Evolutionary conservation across 306 rosid genomes (phyloP).

Genomic region (Cicer bijugum): DNA sequence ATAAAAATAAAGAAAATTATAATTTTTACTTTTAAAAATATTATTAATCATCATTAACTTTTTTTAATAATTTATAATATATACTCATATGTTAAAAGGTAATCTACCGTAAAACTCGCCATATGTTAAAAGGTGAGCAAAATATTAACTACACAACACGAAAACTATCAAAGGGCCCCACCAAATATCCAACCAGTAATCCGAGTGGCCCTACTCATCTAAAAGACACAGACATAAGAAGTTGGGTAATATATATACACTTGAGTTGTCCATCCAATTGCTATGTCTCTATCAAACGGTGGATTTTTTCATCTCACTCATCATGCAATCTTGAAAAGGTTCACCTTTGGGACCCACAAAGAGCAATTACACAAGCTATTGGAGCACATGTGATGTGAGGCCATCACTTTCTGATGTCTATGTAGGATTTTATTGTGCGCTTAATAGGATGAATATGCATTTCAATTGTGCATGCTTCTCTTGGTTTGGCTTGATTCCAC

Average conservation of each 20-base stretch:
- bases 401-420: constrained; percentile 36
- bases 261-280: constrained; percentile 36
- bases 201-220: constrained; percentile 45
- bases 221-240: constrained; percentile 21
- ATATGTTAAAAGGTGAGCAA: not conserved
- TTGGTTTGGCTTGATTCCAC: constrained; percentile 45
- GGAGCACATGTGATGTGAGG: constrained; percentile 50
- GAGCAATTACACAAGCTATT: constrained; percentile 41
- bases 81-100: too few species aligned
- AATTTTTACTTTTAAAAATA: too few species aligned
- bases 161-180: not conserved
- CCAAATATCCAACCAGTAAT: constrained; percentile 37
- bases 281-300: constrained; percentile 47
- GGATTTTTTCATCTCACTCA: constrained; percentile 46
- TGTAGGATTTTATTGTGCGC: constrained; percentile 24
- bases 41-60: too few species aligned
- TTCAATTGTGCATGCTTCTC: constrained; percentile 42
- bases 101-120: too few species aligned
- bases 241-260: constrained; percentile 39
- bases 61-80: too few species aligned
- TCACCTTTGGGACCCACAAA: constrained; percentile 41
- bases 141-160: not conserved
- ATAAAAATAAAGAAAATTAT: too few species aligned
- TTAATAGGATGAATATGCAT: constrained; percentile 36
- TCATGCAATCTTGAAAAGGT: constrained; percentile 53